A percentile compares a stretch with the other conserved stretches of the same genome.
These are phyloP conservation scores for Cyclospora cayetanensis DNA, from an alignment of 169 alveolate genomes.

Conservation along the genomic window DNA sequence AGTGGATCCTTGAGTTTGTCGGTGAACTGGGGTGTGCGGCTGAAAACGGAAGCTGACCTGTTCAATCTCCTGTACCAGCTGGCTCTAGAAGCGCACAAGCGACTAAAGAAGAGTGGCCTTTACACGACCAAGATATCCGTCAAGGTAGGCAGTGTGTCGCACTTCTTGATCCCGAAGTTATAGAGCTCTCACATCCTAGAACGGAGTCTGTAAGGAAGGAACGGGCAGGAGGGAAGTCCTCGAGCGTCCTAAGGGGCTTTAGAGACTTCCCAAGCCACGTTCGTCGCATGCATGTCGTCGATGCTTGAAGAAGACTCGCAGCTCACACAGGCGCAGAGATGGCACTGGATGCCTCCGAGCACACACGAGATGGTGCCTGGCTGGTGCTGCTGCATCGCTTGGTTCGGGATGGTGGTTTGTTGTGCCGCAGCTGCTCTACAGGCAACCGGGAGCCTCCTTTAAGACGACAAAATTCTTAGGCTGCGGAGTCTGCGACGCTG, in stretches of 20 bases:
- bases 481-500: slow-evolving; percentile 55
- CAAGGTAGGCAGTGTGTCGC: slow-evolving; percentile 16
- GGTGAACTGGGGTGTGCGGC: slow-evolving; percentile 73
- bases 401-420: no score
- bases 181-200: background rate
- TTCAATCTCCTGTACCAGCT: slow-evolving; percentile 53
- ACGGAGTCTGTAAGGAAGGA: background rate
- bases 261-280: no score
- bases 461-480: slow-evolving; percentile 55
- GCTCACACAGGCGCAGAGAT: no score
- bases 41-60: background rate
- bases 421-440: slow-evolving; percentile 34
- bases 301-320: background rate
- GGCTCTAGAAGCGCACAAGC: slow-evolving; percentile 57
- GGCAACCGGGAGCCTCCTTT: slow-evolving; percentile 50
- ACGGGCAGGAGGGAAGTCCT: no score
- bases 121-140: slow-evolving; percentile 10
- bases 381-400: background rate
- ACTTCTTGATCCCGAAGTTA: background rate
- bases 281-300: no score
- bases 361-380: no score
- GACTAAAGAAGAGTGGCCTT: slow-evolving; percentile 1
- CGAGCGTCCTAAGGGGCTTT: no score
- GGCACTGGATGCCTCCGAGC: no score
- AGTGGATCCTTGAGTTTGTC: slow-evolving; percentile 36